Percentiles rank a stretch among this genome's conserved stretches.
These are phyloP conservation scores for Microbotryum scabiosae DNA, from an alignment of 1,284 basidiomycete species.

Conservation along the genomic window DNA sequence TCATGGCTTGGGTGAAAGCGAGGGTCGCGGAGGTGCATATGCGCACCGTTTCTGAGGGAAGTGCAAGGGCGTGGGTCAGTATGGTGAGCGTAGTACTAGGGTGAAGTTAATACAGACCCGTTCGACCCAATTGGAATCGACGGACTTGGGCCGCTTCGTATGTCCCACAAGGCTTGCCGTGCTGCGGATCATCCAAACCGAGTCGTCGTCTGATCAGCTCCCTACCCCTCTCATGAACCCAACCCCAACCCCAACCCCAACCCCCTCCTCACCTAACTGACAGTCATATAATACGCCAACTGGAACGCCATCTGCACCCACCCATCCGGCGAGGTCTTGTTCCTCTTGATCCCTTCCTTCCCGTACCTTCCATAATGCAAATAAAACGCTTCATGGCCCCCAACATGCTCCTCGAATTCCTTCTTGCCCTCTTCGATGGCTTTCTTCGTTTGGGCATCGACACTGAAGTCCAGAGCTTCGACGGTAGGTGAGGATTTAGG, in stretches of 20 bases:
- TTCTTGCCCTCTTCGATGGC: conserved; percentile 54
- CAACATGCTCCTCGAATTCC: conserved; percentile 55
- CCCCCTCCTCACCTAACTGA: neutral
- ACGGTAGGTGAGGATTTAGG: conserved; percentile 49
- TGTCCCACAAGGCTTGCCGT: conserved; percentile 37
- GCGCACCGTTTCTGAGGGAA: conserved; percentile 71
- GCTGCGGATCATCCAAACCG: neutral
- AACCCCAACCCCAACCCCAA: no score
- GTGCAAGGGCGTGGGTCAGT: no score
- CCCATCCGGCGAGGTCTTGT: conserved; percentile 77
- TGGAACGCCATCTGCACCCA: conserved; percentile 87
- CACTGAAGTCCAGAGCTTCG: conserved; percentile 56
- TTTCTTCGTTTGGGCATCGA: conserved; percentile 46
- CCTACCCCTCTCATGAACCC: no score
- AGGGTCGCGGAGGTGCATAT: conserved; percentile 64
- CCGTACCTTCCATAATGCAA: conserved; percentile 63
- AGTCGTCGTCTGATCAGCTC: conserved; percentile 40
- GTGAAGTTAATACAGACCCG: no score
- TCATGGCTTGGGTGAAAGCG: conserved; percentile 65
- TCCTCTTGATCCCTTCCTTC: conserved; percentile 76
- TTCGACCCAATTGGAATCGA: conserved; percentile 73
- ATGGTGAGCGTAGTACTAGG: no score
- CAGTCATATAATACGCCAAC: conserved; percentile 58
- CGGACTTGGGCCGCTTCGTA: conserved; percentile 85
- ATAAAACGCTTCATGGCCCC: conserved; percentile 59